Evolutionary conservation across 371 early-diverging fungal species (phyloP), one percentile per base, ranked within the genome.

Genomic region (Mortierella sp.): DNA sequence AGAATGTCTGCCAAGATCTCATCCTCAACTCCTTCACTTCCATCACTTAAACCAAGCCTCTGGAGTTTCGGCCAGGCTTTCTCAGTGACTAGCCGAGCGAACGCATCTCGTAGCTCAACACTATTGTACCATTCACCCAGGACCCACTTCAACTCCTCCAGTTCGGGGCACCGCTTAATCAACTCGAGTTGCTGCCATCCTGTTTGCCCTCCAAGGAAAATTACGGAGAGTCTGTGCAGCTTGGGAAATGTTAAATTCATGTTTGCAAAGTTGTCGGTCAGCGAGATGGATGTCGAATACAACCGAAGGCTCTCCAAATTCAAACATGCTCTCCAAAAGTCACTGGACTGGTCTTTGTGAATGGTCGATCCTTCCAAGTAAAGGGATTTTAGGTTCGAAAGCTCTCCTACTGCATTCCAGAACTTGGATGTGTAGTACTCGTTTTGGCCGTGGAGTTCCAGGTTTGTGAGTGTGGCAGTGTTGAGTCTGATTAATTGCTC

Each of bases 391-490:
- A 49, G 49, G n/a, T 49, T 49, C n/a, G 49, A 20, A 20, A 49
- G 49, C n/a, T 49, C 49, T 49, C 49, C 49, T 0, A 49, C 18
- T 1, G 49, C n/a, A 8, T 49, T 49, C 49, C 49, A 49, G 49
- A 49, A 49, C 18, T 16, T n/a, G 18, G 49, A n/a, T 6, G n/a
- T 16, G 4, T 49, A 49, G 4, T 49, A 49, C 18, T 49, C 49
- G 49, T 49, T 49, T n/a, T 49, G 49, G 18, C 49, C 49, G 18
- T 49, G 49, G n/a, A 49, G 49, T 49, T 49, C 49, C 49, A 49
- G n/a, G 18, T 1, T 49, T 49, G 18, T 20, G 18, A 49, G 49
- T 20, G 49, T 49, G 3, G 49, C 20, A 8, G 20, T 2, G 8
- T 49, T 49, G 49, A 49, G n/a, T 20, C 8, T 49, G 49, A 49